Base-by-base conservation (phyloP, 768 basidiomycete species). In the Chlorophyllum brunneum region DNA sequence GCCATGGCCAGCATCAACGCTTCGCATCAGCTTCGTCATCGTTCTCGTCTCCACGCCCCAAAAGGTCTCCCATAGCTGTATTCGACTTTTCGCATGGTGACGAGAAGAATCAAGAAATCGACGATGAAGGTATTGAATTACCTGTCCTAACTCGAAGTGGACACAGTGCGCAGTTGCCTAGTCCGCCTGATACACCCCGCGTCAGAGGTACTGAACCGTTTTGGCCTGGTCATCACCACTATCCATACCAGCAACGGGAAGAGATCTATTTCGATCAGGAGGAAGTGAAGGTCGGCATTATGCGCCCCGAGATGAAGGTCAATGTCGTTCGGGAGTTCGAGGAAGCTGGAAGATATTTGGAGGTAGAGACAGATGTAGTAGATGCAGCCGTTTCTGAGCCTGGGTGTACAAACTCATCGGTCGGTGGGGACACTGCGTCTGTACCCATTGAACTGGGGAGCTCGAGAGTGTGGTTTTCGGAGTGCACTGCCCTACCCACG, bases 171-270 rank as follows among this genome's bases (percentile, higher is more conserved):
- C 51, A 53, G 29, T 40, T 53, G 15, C 51, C 51, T 9, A 53
- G 51, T 38, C 51, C 51, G 20, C 51, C 51, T 16, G 42, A 45
- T 23, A 53, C 51, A 23, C 51, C 51, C 11, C 23, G n/a, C 26
- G 16, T n/a, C 2, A 24, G 20, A 16, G 38, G 7, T 10, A 11
- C 16, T 11, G 18, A 30, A 1, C 30, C 31, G 34, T 20, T 4
- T 23, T 40, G 48, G 38, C 27, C 5, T 33, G 27, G 6, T 15
- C 8, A 9, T 45, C n/a, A 8, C 11, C 27, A 16, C 18, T 10
- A 31, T 29, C 41, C 41, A 10, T 23, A 23, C 16, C 29, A 46
- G 5, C 18, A 18, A 10, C 31, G 33, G 33, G 5, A n/a, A 15
- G 13, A 38, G 6, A 27, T 23, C 13, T 24, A 26, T 31, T 13